These are phyloP conservation scores for Litchi chinensis DNA, from an alignment of 345 rosid genomes.

Conservation along the genomic window DNA sequence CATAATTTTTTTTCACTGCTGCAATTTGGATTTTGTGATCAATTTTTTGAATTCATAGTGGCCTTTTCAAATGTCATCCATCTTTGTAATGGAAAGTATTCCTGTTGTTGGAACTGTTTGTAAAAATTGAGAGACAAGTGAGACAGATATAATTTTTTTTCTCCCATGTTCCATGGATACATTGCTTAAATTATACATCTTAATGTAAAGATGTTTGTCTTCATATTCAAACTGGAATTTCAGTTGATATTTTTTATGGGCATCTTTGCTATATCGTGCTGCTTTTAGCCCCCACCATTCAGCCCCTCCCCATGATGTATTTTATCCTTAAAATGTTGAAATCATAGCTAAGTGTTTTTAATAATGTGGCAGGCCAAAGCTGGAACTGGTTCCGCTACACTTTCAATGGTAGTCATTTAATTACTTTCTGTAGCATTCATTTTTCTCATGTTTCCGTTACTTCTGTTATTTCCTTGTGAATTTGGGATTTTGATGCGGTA, in stretches of 20 bases:
- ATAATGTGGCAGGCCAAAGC: slow-evolving; percentile 81
- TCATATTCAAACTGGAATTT: background rate
- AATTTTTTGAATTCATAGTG: background rate
- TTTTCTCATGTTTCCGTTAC: background rate
- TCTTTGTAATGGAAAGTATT: background rate
- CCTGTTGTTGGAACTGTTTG: background rate
- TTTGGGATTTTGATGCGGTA: background rate
- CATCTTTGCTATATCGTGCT: background rate
- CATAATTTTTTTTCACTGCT: background rate
- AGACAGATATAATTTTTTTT: background rate
- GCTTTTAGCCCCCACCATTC: background rate
- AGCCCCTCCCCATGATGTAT: background rate
- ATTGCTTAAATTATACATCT: background rate
- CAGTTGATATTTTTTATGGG: background rate
- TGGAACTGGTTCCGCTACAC: slow-evolving; percentile 95
- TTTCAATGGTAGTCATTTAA: slow-evolving; percentile 72
- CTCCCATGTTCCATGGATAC: background rate
- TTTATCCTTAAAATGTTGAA: background rate
- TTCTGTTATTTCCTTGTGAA: background rate
- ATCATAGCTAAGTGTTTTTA: background rate
- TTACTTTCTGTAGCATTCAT: background rate
- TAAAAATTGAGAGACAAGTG: background rate
- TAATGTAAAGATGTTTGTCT: background rate
- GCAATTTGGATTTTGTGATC: background rate
- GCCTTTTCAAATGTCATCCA: background rate